Evolutionary conservation across 2,329 filamentous ascomycete genomes (phyloP), one percentile per base, ranked within the genome.

Genomic region (Neospermospora avenae): DNA sequence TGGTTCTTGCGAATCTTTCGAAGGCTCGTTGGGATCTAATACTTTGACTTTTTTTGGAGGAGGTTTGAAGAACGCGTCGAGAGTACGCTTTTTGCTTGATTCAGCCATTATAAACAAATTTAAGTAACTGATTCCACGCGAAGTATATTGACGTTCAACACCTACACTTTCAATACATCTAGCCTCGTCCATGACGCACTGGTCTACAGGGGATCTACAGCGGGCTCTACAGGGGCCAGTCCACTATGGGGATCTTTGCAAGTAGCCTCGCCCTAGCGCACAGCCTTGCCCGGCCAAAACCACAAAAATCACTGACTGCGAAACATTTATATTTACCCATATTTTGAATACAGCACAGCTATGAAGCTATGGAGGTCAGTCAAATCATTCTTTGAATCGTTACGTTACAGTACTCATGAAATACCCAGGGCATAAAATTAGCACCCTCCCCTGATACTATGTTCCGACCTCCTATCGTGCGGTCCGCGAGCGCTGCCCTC

Each of bases 401-500:
- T n/a, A n/a, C n/a, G n/a, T n/a, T n/a, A n/a, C n/a, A n/a, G n/a
- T n/a, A 45, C 55, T 67, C 22, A 66, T 6, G 35, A 41, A 22
- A 28, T 39, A 4, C n/a, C 44, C 25, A 70, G 69, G 58, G 66
- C 52, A 34, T 58, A 54, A 59, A 51, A 52, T 16, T 62, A 57
- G 55, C 37, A 53, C 49, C 56, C 20, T 61, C 64, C 7, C 42
- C 55, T 31, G 71, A 74, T 61, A 75, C 77, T 49, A 85, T 85
- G 82, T 78, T 96, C 74, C 85, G 87, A 66, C 91, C 92, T 49
- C 92, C 93, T 24, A 80, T 92, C 61, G 88, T 93, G 69, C 88
- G 90, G 74, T 73, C 75, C 8, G 86, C 88, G 61, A 90, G 91
- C 78, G 86, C 86, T 71, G 83, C 84, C 53, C 84, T 99, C 65